Conservation (phyloP, 495 filamentous ascomycete species). For the Podospora anserina region DNA sequence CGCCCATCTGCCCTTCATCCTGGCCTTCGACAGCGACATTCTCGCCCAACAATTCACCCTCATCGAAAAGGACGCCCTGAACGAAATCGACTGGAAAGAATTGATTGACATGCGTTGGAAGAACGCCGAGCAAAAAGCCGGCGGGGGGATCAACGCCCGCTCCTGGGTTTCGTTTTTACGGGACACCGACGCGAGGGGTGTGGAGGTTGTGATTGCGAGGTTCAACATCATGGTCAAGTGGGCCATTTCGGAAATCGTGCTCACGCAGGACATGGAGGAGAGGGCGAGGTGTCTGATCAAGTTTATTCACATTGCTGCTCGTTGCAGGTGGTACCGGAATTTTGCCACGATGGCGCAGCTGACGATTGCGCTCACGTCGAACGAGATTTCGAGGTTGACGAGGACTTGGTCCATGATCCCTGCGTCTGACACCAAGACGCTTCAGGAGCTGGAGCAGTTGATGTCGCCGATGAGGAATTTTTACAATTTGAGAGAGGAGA, state of each 20-base stretch:
- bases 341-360: constrained; percentile 97
- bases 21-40: constrained; percentile 84
- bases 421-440: constrained; percentile 60
- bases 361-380: constrained; percentile 81
- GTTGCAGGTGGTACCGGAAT: constrained; percentile 82
- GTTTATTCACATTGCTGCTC: constrained; percentile 84
- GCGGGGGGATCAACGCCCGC: constrained; percentile 53
- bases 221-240: constrained; percentile 99
- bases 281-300: constrained; percentile 82
- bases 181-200: constrained; percentile 75
- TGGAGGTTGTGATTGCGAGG: constrained; percentile 92
- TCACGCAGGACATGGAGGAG: constrained; percentile 80
- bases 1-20: constrained; percentile 82
- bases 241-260: constrained; percentile 85
- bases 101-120: constrained; percentile 92
- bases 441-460: constrained; percentile 78
- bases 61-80: constrained; percentile 92
- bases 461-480: constrained; percentile 91
- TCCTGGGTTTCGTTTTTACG: constrained; percentile 94
- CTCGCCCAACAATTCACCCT: constrained; percentile 93
- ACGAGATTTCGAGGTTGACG: constrained; percentile 71
- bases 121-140: constrained; percentile 51
- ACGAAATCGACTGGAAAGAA: constrained; percentile 97
- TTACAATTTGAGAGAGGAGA: constrained; percentile 80
- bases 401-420: constrained; percentile 82